A percentile compares a stretch with the other conserved stretches of the same genome.
Evolutionary conservation across 768 basidiomycete genomes (phyloP).

Genomic region (Kondoa subrosea): DNA sequence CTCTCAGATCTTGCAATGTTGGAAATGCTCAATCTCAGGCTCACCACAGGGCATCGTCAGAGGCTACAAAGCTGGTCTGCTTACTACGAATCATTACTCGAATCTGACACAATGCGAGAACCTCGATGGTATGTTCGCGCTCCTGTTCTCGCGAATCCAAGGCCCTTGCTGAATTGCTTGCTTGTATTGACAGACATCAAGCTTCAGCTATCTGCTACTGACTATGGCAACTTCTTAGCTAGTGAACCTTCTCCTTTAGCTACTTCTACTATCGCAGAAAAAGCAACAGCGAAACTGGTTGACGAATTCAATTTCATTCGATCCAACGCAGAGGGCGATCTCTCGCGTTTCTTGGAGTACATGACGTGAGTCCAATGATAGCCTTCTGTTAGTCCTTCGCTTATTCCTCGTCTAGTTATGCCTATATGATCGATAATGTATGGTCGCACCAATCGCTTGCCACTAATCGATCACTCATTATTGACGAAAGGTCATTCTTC

Average conservation of each 20-base stretch:
- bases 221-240: conserved; percentile 95
- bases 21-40: background rate
- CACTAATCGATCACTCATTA: background rate
- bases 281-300: conserved; percentile 83
- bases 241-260: conserved; percentile 78
- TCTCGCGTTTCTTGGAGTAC: conserved; percentile 88
- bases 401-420: conserved; percentile 46
- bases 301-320: conserved; percentile 93
- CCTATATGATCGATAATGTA: conserved; percentile 96
- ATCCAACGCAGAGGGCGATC: conserved; percentile 73
- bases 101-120: conserved; percentile 95
- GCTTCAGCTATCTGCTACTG: conserved; percentile 85
- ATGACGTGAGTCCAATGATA: conserved; percentile 56
- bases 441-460: background rate
- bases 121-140: conserved; percentile 54
- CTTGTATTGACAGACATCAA: conserved; percentile 54
- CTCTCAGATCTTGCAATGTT: background rate
- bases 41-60: conserved; percentile 39
- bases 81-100: conserved; percentile 74
- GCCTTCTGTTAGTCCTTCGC: conserved; percentile 3
- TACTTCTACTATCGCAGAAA: conserved; percentile 89
- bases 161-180: background rate
- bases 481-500: conserved; percentile 53
- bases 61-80: conserved; percentile 84
- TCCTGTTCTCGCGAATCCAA: background rate